These are phyloP conservation scores for Pseudomonodictys pantanalensis DNA, from an alignment of 495 filamentous ascomycete species.

Conservation along the genomic window DNA sequence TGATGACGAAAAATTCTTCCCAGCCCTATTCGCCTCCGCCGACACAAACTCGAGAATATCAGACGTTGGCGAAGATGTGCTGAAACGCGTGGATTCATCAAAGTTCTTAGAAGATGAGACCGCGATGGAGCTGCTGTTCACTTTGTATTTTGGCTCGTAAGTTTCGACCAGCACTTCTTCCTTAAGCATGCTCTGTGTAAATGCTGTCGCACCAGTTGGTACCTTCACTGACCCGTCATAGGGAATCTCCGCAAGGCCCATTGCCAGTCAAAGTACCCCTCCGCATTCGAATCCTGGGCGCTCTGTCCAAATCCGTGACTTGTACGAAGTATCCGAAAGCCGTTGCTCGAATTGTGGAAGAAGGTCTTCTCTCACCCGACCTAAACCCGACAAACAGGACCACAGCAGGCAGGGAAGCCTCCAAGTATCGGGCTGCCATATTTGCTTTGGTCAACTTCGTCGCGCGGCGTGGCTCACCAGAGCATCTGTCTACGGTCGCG, in stretches of 20 bases:
- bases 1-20: constrained; percentile 76
- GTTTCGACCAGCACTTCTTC: neutral
- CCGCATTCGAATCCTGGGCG: constrained; percentile 67
- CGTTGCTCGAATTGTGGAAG: constrained; percentile 67
- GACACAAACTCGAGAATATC: constrained; percentile 79
- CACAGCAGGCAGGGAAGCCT: constrained; percentile 61
- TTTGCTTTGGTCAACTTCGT: constrained; percentile 88
- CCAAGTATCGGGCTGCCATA: constrained; percentile 75
- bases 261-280: constrained; percentile 63
- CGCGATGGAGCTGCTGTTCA: constrained; percentile 62
- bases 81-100: constrained; percentile 67
- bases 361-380: constrained; percentile 51
- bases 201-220: neutral
- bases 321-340: constrained; percentile 62
- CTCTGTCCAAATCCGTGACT: constrained; percentile 72
- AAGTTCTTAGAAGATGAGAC: constrained; percentile 68
- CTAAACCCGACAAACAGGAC: constrained; percentile 39
- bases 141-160: constrained; percentile 54
- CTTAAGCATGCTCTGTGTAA: neutral
- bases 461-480: constrained; percentile 65
- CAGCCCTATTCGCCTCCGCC: constrained; percentile 75
- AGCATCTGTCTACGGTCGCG: constrained; percentile 61
- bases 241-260: constrained; percentile 39
- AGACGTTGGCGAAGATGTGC: constrained; percentile 74
- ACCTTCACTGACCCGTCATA: neutral